These are phyloP conservation scores for Biancaea sappan DNA, from an alignment of 306 rosid genomes.

Conservation along the genomic window DNA sequence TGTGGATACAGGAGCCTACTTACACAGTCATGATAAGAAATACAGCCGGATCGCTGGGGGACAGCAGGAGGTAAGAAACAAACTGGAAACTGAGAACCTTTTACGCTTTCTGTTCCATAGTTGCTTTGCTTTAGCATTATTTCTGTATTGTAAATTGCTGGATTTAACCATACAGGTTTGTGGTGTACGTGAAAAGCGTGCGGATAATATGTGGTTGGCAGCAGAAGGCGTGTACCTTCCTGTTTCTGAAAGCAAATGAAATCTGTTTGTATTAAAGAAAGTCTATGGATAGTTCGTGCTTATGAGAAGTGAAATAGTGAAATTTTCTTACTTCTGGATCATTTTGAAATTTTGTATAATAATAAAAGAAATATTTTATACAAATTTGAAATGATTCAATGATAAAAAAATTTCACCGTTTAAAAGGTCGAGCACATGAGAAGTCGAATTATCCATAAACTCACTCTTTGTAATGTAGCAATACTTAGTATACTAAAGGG, in stretches of 20 bases:
- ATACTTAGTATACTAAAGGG: conserved; percentile 32
- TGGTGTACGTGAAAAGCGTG: conserved; percentile 75
- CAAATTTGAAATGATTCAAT: too few species aligned
- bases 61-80: conserved; percentile 91
- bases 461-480: too few species aligned
- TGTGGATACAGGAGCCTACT: conserved; percentile 75
- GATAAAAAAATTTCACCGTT: too few species aligned
- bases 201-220: conserved; percentile 89
- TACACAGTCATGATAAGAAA: conserved; percentile 97
- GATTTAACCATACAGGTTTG: conserved; percentile 57
- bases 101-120: neutral
- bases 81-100: neutral
- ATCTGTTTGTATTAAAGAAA: neutral
- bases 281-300: too few species aligned
- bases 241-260: conserved; percentile 60
- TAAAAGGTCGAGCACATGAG: too few species aligned
- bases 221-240: conserved; percentile 95
- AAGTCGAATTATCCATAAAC: too few species aligned
- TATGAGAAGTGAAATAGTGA: too few species aligned
- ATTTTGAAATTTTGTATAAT: too few species aligned
- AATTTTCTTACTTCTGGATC: too few species aligned
- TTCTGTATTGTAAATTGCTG: neutral
- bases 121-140: neutral
- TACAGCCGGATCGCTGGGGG: conserved; percentile 96
- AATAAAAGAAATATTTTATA: too few species aligned